phyloP scores from a whole-genome alignment of 2,329 filamentous ascomycete species.

The Trichoderma endophyticum region DNA sequence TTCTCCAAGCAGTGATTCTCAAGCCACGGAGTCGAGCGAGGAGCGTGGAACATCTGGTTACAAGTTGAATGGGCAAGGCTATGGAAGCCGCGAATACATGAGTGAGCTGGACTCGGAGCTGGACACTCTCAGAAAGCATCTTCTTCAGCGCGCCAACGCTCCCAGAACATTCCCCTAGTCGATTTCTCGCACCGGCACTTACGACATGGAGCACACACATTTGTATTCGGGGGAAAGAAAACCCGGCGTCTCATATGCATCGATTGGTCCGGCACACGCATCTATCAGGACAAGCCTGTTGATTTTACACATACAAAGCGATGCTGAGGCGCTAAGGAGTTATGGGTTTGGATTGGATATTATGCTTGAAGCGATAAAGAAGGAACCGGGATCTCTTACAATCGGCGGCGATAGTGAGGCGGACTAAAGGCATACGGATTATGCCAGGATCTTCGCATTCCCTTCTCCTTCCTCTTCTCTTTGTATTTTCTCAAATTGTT shows the following conservation, averaged over 20 bases:
- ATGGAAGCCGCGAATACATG: constrained; percentile 6
- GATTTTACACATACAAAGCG: background rate
- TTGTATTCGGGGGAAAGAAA: background rate
- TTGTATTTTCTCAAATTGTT: background rate
- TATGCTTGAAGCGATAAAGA: background rate
- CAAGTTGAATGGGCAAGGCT: background rate
- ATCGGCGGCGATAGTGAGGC: background rate
- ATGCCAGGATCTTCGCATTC: background rate
- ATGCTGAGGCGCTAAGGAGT: constrained; percentile 4
- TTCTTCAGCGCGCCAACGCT: constrained; percentile 14
- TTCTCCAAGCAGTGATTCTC: background rate
- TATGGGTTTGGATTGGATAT: background rate
- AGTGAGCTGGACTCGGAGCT: constrained; percentile 10
- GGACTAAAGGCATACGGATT: background rate
- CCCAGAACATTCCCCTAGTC: background rate
- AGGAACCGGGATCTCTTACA: background rate
- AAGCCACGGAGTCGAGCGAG: background rate
- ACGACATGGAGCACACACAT: background rate
- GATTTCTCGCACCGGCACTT: background rate
- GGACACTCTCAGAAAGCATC: constrained; percentile 14
- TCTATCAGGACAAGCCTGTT: background rate
- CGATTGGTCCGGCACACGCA: background rate
- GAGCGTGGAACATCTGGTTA: background rate
- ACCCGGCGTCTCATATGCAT: background rate
- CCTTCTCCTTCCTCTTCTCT: background rate